phyloP scores from a whole-genome alignment of 2,329 filamentous ascomycete species.

The Ophiostoma piceae region DNA sequence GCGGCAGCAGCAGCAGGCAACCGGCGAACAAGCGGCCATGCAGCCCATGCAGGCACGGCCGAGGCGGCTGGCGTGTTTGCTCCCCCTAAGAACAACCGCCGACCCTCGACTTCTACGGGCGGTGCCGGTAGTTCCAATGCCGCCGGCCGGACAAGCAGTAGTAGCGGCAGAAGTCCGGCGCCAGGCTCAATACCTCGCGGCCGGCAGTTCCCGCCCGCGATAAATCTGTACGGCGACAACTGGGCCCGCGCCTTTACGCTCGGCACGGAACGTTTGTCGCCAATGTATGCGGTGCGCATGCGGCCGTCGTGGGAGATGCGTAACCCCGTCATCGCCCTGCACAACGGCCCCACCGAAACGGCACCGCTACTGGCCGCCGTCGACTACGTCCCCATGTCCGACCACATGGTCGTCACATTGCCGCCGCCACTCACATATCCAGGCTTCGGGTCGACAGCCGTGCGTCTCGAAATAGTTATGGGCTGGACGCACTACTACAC shows the following conservation, averaged over 20 bases:
- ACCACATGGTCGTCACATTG: slow-evolving; percentile 31
- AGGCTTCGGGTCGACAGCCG: slow-evolving; percentile 24
- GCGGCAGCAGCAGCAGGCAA: not conserved
- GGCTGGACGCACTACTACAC: slow-evolving; percentile 29
- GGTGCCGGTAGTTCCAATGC: not conserved
- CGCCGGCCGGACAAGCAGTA: not conserved
- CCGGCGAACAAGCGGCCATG: not conserved
- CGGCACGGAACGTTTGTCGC: slow-evolving; percentile 33
- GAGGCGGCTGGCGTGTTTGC: not conserved
- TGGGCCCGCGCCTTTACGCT: slow-evolving; percentile 29
- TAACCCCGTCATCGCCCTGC: slow-evolving; percentile 34
- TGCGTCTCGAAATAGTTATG: slow-evolving; percentile 19
- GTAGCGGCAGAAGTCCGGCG: slow-evolving; percentile 10
- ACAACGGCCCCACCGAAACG: slow-evolving; percentile 33
- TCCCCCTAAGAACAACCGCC: not conserved
- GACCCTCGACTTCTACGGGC: not conserved
- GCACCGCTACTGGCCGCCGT: slow-evolving; percentile 33
- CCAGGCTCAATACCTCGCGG: slow-evolving; percentile 25
- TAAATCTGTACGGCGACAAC: slow-evolving; percentile 34
- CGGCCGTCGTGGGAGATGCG: slow-evolving; percentile 29
- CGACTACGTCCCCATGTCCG: slow-evolving; percentile 24
- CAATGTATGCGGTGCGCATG: slow-evolving; percentile 34
- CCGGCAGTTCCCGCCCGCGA: slow-evolving; percentile 34
- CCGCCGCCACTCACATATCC: slow-evolving; percentile 30
- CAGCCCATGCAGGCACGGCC: not conserved